phyloP scores from a whole-genome alignment of 148 eudicot species.

The Selenicereus undatus region DNA sequence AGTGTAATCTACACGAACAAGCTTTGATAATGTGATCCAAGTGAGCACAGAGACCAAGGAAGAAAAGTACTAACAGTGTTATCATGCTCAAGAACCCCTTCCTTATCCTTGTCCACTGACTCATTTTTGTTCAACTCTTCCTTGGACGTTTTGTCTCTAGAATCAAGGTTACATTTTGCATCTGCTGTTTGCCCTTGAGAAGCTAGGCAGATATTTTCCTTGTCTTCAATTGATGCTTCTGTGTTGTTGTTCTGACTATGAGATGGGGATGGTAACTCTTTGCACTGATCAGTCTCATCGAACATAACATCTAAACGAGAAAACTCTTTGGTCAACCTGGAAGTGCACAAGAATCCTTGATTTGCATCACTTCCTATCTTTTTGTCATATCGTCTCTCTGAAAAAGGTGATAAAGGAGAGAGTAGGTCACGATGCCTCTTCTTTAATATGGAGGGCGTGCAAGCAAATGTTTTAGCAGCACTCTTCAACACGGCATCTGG shows the following conservation, averaged over 20 bases:
- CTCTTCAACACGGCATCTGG: conserved; percentile 77
- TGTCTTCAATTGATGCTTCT: conserved; percentile 33
- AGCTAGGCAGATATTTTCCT: conserved; percentile 55
- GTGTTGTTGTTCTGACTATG: conserved; percentile 22
- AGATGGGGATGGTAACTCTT: conserved; percentile 31
- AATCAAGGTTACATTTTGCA: conserved; percentile 14
- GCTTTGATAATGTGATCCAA: background rate
- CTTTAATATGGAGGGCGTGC: conserved; percentile 89
- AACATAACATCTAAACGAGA: conserved; percentile 71
- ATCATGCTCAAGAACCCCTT: conserved; percentile 25
- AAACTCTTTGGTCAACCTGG: conserved; percentile 58
- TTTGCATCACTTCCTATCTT: conserved; percentile 49
- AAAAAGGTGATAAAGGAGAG: conserved; percentile 80
- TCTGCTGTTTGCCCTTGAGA: conserved; percentile 28
- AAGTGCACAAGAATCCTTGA: conserved; percentile 45
- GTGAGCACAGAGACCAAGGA: background rate
- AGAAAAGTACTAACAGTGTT: conserved; percentile 35
- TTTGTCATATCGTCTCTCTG: conserved; percentile 75
- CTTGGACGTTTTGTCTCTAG: conserved; percentile 19
- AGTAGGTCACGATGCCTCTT: conserved; percentile 79
- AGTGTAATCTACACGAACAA: background rate
- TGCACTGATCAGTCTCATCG: conserved; percentile 38
- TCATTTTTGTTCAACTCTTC: conserved; percentile 19
- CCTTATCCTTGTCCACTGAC: conserved; percentile 19
- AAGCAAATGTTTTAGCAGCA: conserved; percentile 75